phyloP scores from a whole-genome alignment of 1,284 basidiomycete genomes.

The Ustilago crameri region DNA sequence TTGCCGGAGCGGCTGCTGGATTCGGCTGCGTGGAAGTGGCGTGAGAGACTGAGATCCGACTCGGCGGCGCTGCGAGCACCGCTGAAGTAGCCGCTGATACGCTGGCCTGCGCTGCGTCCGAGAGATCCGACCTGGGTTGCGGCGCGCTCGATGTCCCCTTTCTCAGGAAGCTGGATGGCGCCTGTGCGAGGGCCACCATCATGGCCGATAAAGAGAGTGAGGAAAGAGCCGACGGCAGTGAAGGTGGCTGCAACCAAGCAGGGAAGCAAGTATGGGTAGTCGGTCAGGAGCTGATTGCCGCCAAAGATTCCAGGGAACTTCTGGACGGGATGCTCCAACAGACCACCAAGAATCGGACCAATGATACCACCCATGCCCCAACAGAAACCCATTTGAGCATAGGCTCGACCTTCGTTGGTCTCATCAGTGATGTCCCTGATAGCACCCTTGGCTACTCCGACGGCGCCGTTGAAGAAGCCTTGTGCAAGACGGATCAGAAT shows the following conservation, averaged over 20 bases:
- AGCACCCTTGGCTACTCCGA: slow-evolving; percentile 86
- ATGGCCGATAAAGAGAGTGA: slow-evolving; percentile 86
- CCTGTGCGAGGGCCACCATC: slow-evolving; percentile 74
- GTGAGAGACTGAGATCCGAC: slow-evolving; percentile 42
- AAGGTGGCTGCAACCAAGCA: slow-evolving; percentile 74
- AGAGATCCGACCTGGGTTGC: slow-evolving; percentile 49
- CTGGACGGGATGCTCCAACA: slow-evolving; percentile 74
- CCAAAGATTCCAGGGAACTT: slow-evolving; percentile 85
- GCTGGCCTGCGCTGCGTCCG: slow-evolving; percentile 54
- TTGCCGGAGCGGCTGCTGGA: slow-evolving; percentile 11
- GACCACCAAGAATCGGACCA: slow-evolving; percentile 80
- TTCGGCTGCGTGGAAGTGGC: slow-evolving; percentile 14
- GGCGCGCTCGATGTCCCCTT: slow-evolving; percentile 50
- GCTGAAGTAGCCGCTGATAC: slow-evolving; percentile 61
- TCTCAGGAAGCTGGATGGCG: slow-evolving; percentile 57
- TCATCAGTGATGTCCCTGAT: slow-evolving; percentile 87
- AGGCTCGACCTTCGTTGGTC: slow-evolving; percentile 91
- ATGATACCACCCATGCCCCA: slow-evolving; percentile 90
- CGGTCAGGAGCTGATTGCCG: slow-evolving; percentile 74
- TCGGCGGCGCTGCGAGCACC: slow-evolving; percentile 32
- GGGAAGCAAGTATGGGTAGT: slow-evolving; percentile 91
- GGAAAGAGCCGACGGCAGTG: slow-evolving; percentile 76
- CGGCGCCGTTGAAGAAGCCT: slow-evolving; percentile 92
- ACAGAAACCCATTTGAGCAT: slow-evolving; percentile 91
- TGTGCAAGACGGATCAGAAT: slow-evolving; percentile 89